A percentile compares a stretch with the other conserved stretches of the same genome.
phyloP scores from a whole-genome alignment of 1,284 basidiomycete species.

The Ceratobasidium sp. region DNA sequence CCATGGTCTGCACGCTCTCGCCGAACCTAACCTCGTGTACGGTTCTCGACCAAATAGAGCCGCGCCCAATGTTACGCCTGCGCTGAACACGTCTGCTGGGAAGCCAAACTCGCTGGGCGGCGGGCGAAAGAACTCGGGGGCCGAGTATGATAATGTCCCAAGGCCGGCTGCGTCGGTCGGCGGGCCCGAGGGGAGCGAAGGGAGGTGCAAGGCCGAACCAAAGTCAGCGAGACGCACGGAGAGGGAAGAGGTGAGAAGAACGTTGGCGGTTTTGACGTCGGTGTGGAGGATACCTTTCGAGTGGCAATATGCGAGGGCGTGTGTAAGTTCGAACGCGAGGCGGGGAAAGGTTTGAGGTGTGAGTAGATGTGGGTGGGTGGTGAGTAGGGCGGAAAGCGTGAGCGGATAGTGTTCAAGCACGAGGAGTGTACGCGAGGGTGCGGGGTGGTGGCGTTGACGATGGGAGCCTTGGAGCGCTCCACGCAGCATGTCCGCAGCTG shows the following conservation, averaged over 20 bases:
- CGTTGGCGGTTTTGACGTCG: conserved; percentile 58
- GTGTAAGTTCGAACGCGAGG: conserved; percentile 49
- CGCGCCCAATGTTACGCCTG: conserved; percentile 60
- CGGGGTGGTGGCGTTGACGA: conserved; percentile 4
- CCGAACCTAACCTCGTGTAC: conserved; percentile 51
- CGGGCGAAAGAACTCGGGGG: conserved; percentile 59
- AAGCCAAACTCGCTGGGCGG: conserved; percentile 55
- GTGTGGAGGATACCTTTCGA: conserved; percentile 57
- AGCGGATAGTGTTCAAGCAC: conserved; percentile 32
- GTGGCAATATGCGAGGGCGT: conserved; percentile 58
- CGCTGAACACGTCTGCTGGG: conserved; percentile 60
- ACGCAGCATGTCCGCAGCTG: conserved; percentile 2
- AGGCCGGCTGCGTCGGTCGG: conserved; percentile 58
- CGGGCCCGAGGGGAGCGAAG: conserved; percentile 50
- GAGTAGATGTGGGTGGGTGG: conserved; percentile 35
- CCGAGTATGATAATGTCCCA: conserved; percentile 60
- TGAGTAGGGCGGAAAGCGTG: conserved; percentile 37
- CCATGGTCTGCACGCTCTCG: conserved; percentile 52
- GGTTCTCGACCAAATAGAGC: conserved; percentile 59
- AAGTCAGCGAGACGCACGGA: conserved; percentile 58
- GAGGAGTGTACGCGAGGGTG: conserved; percentile 23
- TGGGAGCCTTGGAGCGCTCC: conserved; percentile 5
- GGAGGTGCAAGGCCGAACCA: conserved; percentile 58
- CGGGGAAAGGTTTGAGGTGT: conserved; percentile 37
- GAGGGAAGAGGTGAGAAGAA: conserved; percentile 47